Percentiles rank a stretch among this genome's conserved stretches.
phyloP scores from a whole-genome alignment of 2,329 filamentous ascomycete genomes.

The Colletotrichum falcatum region DNA sequence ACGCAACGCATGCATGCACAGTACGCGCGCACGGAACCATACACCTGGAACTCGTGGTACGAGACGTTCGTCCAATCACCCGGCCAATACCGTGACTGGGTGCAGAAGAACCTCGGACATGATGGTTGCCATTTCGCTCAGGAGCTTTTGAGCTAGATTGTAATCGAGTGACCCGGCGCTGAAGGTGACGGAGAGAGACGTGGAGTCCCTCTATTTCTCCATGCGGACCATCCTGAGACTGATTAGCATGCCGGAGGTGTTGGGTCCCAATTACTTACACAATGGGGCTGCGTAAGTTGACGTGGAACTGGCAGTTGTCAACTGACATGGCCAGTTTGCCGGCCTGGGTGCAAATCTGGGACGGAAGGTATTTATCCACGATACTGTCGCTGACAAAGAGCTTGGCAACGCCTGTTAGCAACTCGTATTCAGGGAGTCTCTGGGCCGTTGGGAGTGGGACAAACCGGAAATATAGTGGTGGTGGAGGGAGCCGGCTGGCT shows the following conservation, averaged over 20 bases:
- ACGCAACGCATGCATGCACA: not conserved
- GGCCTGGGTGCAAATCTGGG: not conserved
- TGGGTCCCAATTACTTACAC: not conserved
- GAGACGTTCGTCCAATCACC: too few species aligned
- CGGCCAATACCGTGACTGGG: too few species aligned
- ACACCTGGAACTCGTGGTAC: not conserved
- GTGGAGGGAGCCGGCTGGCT: not conserved
- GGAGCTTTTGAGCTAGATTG: not conserved
- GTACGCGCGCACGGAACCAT: not conserved
- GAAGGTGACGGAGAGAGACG: not conserved
- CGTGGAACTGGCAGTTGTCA: not conserved
- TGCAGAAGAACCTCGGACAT: not conserved
- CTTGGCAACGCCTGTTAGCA: not conserved
- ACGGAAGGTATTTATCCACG: not conserved
- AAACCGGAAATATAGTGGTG: not conserved
- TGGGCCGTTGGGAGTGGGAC: not conserved
- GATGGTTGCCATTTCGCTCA: not conserved
- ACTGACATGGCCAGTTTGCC: not conserved
- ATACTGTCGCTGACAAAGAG: constrained; percentile 4
- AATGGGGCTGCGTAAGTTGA: not conserved
- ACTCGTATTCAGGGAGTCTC: not conserved
- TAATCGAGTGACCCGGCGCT: not conserved
- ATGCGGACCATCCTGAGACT: not conserved
- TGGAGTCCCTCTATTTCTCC: not conserved
- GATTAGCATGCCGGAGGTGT: not conserved